These are phyloP conservation scores for Aspergillus sparsus DNA, from an alignment of 495 filamentous ascomycete species.

Conservation along the genomic window DNA sequence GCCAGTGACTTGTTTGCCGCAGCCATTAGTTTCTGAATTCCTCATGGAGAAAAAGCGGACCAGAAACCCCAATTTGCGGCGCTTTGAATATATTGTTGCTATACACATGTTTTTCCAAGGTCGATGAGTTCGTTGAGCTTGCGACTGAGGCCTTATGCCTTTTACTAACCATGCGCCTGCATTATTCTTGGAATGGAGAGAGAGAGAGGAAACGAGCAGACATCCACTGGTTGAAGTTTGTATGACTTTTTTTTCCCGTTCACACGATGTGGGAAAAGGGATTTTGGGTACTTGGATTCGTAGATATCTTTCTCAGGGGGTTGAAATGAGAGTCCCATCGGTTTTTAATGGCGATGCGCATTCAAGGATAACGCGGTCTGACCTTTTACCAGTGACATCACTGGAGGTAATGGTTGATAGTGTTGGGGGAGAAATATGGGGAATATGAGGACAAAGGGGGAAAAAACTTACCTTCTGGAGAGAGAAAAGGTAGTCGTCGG, in stretches of 20 bases:
- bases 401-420: conserved; percentile 36
- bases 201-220: conserved; percentile 13
- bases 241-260: neutral
- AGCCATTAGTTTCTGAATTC: conserved; percentile 52
- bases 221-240: conserved; percentile 2
- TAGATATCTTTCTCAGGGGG: conserved; percentile 2
- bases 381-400: conserved; percentile 71
- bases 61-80: conserved; percentile 50
- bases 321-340: conserved; percentile 30
- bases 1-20: conserved; percentile 37
- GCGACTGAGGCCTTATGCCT: conserved; percentile 28
- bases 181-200: conserved; percentile 10
- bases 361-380: conserved; percentile 44
- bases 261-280: conserved; percentile 12
- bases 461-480: conserved; percentile 11
- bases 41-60: conserved; percentile 49
- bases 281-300: conserved; percentile 14
- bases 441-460: conserved; percentile 1
- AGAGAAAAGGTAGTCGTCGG: neutral
- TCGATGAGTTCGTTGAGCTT: conserved; percentile 22
- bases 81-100: conserved; percentile 15
- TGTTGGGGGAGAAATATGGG: neutral
- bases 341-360: conserved; percentile 17
- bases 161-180: conserved; percentile 35
- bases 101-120: conserved; percentile 32